Percentiles rank a stretch among this genome's conserved stretches.
These are phyloP conservation scores for Podospora tetraspora DNA, from an alignment of 495 filamentous ascomycete genomes.

Conservation along the genomic window DNA sequence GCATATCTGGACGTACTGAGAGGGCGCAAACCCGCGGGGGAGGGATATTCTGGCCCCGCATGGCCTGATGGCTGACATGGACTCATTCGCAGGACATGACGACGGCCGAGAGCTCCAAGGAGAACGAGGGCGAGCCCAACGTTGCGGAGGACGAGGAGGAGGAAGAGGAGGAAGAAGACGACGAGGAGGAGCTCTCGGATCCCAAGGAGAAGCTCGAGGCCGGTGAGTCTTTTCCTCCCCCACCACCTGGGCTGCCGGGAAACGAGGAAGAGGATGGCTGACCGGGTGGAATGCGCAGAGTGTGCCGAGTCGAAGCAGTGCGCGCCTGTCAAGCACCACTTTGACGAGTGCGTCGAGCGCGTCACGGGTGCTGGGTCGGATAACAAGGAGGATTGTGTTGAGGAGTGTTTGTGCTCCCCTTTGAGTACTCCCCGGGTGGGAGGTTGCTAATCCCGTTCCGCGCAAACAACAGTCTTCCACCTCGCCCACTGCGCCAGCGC, in stretches of 20 bases:
- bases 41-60: conserved; percentile 9
- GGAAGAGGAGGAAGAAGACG: conserved; percentile 77
- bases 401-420: conserved; percentile 79
- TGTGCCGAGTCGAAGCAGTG: conserved; percentile 83
- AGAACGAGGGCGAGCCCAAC: conserved; percentile 30
- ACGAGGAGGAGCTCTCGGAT: conserved; percentile 86
- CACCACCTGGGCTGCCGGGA: not conserved
- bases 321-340: conserved; percentile 89
- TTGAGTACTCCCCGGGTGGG: conserved; percentile 2
- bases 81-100: not conserved
- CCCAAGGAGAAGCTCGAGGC: conserved; percentile 83
- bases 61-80: conserved; percentile 24
- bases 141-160: conserved; percentile 41
- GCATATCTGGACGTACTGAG: not conserved
- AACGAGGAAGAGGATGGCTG: conserved; percentile 15
- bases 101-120: conserved; percentile 2
- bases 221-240: conserved; percentile 56
- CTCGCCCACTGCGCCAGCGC: conserved; percentile 85
- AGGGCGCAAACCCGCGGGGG: not conserved
- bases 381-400: conserved; percentile 88
- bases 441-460: conserved; percentile 2
- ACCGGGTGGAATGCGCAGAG: conserved; percentile 51
- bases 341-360: conserved; percentile 92
- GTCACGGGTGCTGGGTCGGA: conserved; percentile 63
- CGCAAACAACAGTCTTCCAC: conserved; percentile 74